These are phyloP conservation scores for Rosa rugosa DNA, from an alignment of 306 rosid species.

Conservation along the genomic window DNA sequence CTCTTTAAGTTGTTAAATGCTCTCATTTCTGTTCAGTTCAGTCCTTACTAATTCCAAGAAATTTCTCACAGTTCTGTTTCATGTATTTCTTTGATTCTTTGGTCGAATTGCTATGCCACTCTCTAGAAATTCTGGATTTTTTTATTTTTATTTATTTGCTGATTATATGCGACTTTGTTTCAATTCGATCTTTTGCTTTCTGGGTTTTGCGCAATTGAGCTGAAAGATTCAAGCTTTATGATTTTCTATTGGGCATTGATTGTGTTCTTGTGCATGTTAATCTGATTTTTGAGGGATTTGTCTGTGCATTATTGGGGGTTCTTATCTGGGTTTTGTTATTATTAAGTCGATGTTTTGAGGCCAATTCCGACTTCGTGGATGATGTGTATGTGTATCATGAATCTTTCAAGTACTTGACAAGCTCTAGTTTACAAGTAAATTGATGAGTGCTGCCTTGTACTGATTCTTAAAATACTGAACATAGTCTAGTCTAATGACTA, in stretches of 20 bases:
- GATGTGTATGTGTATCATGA: background rate
- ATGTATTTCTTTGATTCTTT: background rate
- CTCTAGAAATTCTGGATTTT: too few relatives aligned
- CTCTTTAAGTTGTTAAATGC: background rate
- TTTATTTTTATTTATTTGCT: too few relatives aligned
- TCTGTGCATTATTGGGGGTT: background rate
- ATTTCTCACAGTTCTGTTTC: too few relatives aligned
- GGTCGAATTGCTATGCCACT: background rate
- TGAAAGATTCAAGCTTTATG: slow-evolving; percentile 6
- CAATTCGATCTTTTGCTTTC: background rate
- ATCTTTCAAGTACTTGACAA: background rate
- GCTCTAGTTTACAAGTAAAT: background rate
- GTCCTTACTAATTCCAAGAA: background rate
- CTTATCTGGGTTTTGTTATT: slow-evolving; percentile 16
- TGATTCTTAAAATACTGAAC: background rate
- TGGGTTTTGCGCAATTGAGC: slow-evolving; percentile 27
- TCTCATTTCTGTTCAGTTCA: background rate
- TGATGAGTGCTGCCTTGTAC: background rate
- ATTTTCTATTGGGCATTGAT: slow-evolving; percentile 14
- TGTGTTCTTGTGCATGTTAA: slow-evolving; percentile 15
- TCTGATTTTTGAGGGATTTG: slow-evolving; percentile 1
- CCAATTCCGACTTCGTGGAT: too few relatives aligned
- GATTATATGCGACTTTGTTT: too few relatives aligned
- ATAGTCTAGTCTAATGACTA: background rate
- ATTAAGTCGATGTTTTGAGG: slow-evolving; percentile 1